Evolutionary conservation across 163 green algal species (phyloP).

Genomic region (Prototheca stagnorum): DNA sequence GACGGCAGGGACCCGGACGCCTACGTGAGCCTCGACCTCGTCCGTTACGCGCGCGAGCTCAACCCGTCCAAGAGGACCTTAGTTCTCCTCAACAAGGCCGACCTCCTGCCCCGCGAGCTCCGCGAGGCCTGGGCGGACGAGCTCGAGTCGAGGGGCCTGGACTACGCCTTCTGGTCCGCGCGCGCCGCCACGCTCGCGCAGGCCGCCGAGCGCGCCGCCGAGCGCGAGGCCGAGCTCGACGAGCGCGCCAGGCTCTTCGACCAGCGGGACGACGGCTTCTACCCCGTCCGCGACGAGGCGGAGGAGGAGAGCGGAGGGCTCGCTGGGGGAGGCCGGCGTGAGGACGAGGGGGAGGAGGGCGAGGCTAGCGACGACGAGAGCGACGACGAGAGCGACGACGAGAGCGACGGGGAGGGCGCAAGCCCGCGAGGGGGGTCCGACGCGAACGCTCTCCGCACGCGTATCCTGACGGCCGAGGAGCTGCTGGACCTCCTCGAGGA

Average conservation of each 20-base stretch:
- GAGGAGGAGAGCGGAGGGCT: neutral
- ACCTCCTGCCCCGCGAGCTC: conserved; percentile 65
- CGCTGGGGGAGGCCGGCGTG: neutral
- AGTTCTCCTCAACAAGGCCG: conserved; percentile 87
- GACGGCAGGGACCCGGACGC: conserved; percentile 85
- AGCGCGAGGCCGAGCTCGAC: neutral
- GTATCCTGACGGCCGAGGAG: too few species aligned
- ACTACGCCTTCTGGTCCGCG: conserved; percentile 80
- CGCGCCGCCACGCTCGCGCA: conserved; percentile 33
- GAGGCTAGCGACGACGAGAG: neutral
- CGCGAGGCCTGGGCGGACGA: conserved; percentile 47
- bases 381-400: too few species aligned
- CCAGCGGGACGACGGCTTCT: neutral
- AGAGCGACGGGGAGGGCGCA: too few species aligned
- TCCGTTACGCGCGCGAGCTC: conserved; percentile 39
- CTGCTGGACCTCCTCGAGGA: neutral
- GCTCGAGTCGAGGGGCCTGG: conserved; percentile 44
- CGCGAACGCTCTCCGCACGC: too few species aligned
- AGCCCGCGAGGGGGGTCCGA: too few species aligned
- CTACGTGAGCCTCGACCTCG: conserved; percentile 75
- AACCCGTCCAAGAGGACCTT: conserved; percentile 44
- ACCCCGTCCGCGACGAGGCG: neutral
- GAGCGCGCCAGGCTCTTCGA: conserved; percentile 4
- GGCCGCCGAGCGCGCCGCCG: conserved; percentile 1
- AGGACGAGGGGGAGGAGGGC: neutral